A percentile compares a stretch with the other conserved stretches of the same genome.
phyloP scores from a whole-genome alignment of 139 green algal genomes.

The Tetradesmus obliquus region DNA sequence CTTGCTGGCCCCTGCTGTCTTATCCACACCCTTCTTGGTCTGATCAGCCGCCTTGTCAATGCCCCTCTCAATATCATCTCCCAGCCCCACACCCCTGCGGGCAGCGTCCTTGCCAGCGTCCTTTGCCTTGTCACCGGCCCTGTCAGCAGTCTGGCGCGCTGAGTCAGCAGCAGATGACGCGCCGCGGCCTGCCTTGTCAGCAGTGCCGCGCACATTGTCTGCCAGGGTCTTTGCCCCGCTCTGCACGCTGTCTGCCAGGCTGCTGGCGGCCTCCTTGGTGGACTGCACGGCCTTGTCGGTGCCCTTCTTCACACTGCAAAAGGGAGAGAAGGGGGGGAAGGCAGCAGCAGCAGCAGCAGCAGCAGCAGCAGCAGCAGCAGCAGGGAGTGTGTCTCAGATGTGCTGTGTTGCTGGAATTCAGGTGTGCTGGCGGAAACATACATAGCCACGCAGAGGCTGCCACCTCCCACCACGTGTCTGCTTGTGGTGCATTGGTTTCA shows the following conservation, averaged over 20 bases:
- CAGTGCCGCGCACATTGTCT: background rate
- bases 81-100: background rate
- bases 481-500: too few species aligned
- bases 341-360: background rate
- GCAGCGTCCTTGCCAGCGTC: background rate
- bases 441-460: too few species aligned
- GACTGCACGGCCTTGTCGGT: slow-evolving; percentile 19
- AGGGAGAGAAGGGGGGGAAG: background rate
- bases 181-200: background rate
- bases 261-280: slow-evolving; percentile 5
- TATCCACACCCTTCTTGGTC: slow-evolving; percentile 41
- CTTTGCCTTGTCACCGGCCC: background rate
- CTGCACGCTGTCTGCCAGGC: slow-evolving; percentile 20
- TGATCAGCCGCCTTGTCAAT: slow-evolving; percentile 32
- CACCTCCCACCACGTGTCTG: too few species aligned
- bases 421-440: too few species aligned
- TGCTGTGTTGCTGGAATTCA: too few species aligned
- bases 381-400: too few species aligned
- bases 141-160: background rate
- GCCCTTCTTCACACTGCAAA: slow-evolving; percentile 30
- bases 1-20: slow-evolving; percentile 23
- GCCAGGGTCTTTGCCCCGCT: background rate
- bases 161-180: background rate
- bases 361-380: too few species aligned
- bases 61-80: slow-evolving; percentile 21